These are phyloP conservation scores for Fusarium acutatum DNA, from an alignment of 2,329 filamentous ascomycete species.

Conservation along the genomic window DNA sequence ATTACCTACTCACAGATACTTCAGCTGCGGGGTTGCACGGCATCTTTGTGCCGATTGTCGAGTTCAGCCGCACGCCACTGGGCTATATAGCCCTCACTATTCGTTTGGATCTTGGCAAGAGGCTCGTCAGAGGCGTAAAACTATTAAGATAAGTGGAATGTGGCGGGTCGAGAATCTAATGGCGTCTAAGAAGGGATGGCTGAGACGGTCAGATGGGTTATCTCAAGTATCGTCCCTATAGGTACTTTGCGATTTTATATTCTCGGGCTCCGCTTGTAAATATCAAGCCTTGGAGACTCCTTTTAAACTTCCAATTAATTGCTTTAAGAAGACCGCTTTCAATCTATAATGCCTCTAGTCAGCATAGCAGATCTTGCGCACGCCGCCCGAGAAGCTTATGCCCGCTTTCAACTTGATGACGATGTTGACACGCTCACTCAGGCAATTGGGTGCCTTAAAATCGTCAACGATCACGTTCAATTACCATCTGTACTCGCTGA, in stretches of 20 bases:
- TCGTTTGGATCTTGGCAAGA: too few relatives aligned
- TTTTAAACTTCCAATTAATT: too few relatives aligned
- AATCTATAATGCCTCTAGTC: background rate
- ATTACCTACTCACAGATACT: too few relatives aligned
- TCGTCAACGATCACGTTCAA: background rate
- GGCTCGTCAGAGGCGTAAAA: background rate
- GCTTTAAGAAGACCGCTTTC: too few relatives aligned
- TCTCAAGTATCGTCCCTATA: too few relatives aligned
- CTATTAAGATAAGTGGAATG: background rate
- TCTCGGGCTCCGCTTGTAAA: too few relatives aligned
- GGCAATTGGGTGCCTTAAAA: background rate
- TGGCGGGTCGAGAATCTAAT: background rate
- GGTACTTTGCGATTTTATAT: too few relatives aligned
- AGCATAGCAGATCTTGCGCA: background rate
- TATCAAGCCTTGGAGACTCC: too few relatives aligned
- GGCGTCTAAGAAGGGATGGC: too few relatives aligned
- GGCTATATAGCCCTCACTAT: too few relatives aligned
- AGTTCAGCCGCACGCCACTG: background rate
- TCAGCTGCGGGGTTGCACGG: background rate
- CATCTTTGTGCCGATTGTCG: background rate
- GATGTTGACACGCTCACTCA: background rate
- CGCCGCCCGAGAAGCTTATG: background rate
- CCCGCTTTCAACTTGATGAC: background rate
- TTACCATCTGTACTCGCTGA: background rate
- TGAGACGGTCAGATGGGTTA: too few relatives aligned